Percentiles rank a stretch among this genome's conserved stretches.
Evolutionary conservation across 805 yeast genomes (phyloP).

Genomic region (Candida chilensis): DNA sequence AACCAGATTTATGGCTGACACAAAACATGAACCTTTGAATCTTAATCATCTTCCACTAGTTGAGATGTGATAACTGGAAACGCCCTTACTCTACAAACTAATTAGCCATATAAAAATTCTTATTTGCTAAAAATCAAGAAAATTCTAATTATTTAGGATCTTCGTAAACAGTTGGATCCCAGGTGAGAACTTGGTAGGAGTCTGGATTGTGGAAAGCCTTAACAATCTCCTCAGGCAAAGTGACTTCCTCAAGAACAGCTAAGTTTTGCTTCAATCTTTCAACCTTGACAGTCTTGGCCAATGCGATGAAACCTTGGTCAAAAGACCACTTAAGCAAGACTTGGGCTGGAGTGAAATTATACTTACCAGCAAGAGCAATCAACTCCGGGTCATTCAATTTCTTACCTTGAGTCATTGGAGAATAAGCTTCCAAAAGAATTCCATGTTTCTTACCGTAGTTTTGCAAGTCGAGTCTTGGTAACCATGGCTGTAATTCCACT

Average conservation of each 20-base stretch:
- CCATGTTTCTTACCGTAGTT: constrained; percentile 15
- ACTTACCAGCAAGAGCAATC: constrained; percentile 17
- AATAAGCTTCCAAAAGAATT: constrained; percentile 24
- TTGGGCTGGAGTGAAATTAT: constrained; percentile 15
- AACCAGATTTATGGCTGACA: too few species aligned
- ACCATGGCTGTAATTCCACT: constrained; percentile 43
- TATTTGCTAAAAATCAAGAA: too few species aligned
- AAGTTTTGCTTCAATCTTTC: constrained; percentile 20
- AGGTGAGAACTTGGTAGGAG: constrained; percentile 18
- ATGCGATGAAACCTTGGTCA: constrained; percentile 24
- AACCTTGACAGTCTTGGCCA: constrained; percentile 18
- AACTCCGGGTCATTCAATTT: constrained; percentile 15
- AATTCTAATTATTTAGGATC: constrained; percentile 6
- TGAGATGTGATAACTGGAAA: too few species aligned
- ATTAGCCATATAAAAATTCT: too few species aligned
- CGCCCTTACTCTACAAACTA: too few species aligned
- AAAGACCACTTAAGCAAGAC: constrained; percentile 28
- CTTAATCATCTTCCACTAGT: too few species aligned
- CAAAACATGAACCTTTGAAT: too few species aligned
- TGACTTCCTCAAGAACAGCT: constrained; percentile 17
- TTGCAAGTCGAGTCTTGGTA: constrained; percentile 27
- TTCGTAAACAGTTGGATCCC: constrained; percentile 19
- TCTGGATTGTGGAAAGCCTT: constrained; percentile 21
- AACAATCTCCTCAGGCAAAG: constrained; percentile 20
- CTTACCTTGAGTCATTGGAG: constrained; percentile 28